A percentile compares a stretch with the other conserved stretches of the same genome.
Conservation (phyloP, 2,329 filamentous ascomycete genomes). For the Fusarium chaquense region DNA sequence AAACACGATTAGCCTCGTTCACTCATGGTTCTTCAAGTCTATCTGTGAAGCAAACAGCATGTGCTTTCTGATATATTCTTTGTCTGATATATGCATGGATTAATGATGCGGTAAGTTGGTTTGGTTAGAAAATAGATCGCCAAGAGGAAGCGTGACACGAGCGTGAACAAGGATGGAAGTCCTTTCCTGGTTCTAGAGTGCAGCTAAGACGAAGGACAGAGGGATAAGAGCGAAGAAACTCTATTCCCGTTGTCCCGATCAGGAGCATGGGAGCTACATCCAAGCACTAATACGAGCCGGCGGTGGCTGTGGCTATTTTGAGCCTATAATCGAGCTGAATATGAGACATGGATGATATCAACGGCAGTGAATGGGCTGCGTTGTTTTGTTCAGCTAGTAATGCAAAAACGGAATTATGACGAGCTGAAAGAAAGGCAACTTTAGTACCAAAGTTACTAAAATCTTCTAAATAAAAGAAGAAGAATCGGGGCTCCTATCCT, state of each 20-base stretch:
- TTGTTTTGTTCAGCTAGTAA: neutral
- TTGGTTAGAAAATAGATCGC: constrained; percentile 23
- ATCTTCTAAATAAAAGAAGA: neutral
- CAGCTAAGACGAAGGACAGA: constrained; percentile 5
- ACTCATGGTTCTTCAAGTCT: neutral
- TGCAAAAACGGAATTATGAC: constrained; percentile 7
- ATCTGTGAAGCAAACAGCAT: constrained; percentile 14
- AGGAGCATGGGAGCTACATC: neutral
- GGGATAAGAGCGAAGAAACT: neutral
- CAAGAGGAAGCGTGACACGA: constrained; percentile 15
- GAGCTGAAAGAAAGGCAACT: neutral
- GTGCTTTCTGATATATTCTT: constrained; percentile 1
- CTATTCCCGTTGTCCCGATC: constrained; percentile 3
- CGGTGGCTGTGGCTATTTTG: constrained; percentile 45
- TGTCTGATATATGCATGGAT: constrained; percentile 9
- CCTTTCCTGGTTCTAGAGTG: constrained; percentile 17
- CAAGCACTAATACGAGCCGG: constrained; percentile 41
- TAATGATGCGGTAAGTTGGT: neutral
- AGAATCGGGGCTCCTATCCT: neutral
- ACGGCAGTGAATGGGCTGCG: constrained; percentile 1
- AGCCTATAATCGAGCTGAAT: constrained; percentile 15
- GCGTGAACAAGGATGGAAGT: constrained; percentile 27
- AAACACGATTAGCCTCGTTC: neutral
- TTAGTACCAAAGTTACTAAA: neutral
- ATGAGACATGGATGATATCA: constrained; percentile 31